Evolutionary conservation across 1,284 basidiomycete species (phyloP).

Genomic region (Microbotryum intermedium): DNA sequence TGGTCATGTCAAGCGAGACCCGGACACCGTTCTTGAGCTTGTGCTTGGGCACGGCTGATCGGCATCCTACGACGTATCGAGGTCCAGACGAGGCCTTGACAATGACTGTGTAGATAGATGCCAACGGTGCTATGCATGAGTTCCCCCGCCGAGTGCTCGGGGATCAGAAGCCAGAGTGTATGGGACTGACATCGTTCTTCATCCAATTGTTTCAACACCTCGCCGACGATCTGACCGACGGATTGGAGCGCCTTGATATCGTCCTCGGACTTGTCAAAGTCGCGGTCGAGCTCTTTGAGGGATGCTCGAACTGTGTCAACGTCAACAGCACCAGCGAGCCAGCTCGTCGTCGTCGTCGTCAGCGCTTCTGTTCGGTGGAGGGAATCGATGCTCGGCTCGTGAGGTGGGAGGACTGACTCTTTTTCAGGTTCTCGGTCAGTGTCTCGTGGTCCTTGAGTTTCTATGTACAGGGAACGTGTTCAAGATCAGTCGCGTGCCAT

Average conservation of each 20-base stretch:
- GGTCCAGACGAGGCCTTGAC: constrained; percentile 98
- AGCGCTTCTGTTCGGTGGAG: background rate
- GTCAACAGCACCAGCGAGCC: too few relatives aligned
- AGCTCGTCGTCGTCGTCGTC: background rate
- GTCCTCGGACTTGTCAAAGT: constrained; percentile 93
- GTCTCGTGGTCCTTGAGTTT: constrained; percentile 83
- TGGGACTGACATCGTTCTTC: constrained; percentile 80
- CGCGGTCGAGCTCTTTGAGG: constrained; percentile 75
- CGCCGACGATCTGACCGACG: constrained; percentile 97
- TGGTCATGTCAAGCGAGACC: constrained; percentile 99
- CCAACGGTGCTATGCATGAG: too few relatives aligned
- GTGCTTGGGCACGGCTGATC: constrained; percentile 76
- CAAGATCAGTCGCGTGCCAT: background rate
- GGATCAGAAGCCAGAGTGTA: background rate
- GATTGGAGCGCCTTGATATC: constrained; percentile 99
- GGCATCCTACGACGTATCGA: constrained; percentile 97
- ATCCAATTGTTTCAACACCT: constrained; percentile 97
- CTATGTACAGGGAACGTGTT: constrained; percentile 41
- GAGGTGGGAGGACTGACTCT: constrained; percentile 50
- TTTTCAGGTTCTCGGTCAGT: constrained; percentile 75
- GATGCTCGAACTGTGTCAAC: constrained; percentile 19
- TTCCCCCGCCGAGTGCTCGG: background rate
- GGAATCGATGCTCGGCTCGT: background rate
- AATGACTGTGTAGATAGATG: constrained; percentile 57
- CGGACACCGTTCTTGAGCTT: constrained; percentile 83